Evolutionary conservation across 1,139 yeast species (phyloP).

Genomic region (Candida sanyaensis): DNA sequence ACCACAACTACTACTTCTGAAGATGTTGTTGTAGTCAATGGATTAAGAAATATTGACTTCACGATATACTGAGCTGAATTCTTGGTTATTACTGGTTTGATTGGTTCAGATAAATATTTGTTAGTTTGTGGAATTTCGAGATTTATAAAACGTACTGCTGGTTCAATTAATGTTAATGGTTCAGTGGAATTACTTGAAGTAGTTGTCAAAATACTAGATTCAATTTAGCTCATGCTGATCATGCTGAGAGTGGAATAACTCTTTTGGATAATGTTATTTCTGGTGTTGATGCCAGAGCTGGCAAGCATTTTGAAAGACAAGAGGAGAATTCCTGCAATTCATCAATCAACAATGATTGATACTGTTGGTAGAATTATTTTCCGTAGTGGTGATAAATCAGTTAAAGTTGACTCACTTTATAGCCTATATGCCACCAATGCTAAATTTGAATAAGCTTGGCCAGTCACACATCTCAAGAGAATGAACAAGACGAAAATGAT

Average conservation of each 20-base stretch:
- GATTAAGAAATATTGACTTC: slow-evolving; percentile 21
- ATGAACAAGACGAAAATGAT: slow-evolving; percentile 27
- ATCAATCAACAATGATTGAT: slow-evolving; percentile 45
- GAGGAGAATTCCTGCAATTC: slow-evolving; percentile 50
- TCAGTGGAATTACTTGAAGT: slow-evolving; percentile 47
- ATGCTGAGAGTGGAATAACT: slow-evolving; percentile 40
- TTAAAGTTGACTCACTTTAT: slow-evolving; percentile 36
- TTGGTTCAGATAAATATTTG: slow-evolving; percentile 75
- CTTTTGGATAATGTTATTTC: slow-evolving; percentile 48
- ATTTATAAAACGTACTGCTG: slow-evolving; percentile 46
- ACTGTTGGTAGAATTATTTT: slow-evolving; percentile 42
- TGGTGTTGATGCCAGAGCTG: slow-evolving; percentile 54
- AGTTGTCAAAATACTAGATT: slow-evolving; percentile 54
- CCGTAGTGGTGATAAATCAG: slow-evolving; percentile 46
- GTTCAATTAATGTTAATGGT: slow-evolving; percentile 43
- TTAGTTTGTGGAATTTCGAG: slow-evolving; percentile 58
- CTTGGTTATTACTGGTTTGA: slow-evolving; percentile 67
- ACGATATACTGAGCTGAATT: slow-evolving; percentile 52
- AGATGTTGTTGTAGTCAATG: slow-evolving; percentile 10
- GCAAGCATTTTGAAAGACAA: slow-evolving; percentile 38
- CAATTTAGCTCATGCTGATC: slow-evolving; percentile 48
- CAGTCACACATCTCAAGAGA: slow-evolving; percentile 34
- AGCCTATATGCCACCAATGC: slow-evolving; percentile 36
- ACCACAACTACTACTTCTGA: slow-evolving; percentile 6
- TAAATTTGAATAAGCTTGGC: slow-evolving; percentile 54